Evolutionary conservation across 106 monocot species (phyloP), one percentile per base, ranked within the genome.

Genomic region (Dendrobium huoshanense): DNA sequence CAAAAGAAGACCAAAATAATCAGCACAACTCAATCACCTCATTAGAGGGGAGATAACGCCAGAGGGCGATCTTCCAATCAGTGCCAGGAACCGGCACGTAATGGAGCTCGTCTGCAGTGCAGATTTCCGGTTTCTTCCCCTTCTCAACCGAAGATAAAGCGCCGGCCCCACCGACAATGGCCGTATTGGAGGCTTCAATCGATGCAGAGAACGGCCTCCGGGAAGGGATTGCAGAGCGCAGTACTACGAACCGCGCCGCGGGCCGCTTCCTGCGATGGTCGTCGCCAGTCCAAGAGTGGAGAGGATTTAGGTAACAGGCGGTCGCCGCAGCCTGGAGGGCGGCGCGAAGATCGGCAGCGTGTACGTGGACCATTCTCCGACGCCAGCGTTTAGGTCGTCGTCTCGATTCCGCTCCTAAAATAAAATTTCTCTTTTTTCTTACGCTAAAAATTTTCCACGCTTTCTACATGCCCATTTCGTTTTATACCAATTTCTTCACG

Each of bases 61-160:
- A 94, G 56, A 94, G 86, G 15, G 94, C 91, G 83, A 94, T 64
- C 86, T 83, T 85, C 94, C 91, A 94, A 42, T 88, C 83, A 16
- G 86, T 89, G 49, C 91, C 86, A 4, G 89, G 86, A 18, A 94
- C 86, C 40, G 85, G 70, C 13, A 91, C 91, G 75, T 90, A 87
- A 84, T 95, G 92, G 55, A 95, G 88, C 85, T 95, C 95, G 77
- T 95, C 95, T 18, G 91, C 91, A 51, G 94, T 91, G 79, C 89
- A 86, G 27, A 81, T 33, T 41, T 56, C 22, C 67, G 87, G 83
- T 75, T 82, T 87, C 67, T 79, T 81, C 40, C 8, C 78, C 70
- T 27, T 79, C 4, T 20, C 16, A 9, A 72, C 33, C 19, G 33
- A 18, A 0, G 81, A 6, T 41, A 74, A 22, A 55, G 72, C 58